Evolutionary conservation across 169 alveolate species (phyloP).

Genomic region (Eimeria praecox): DNA sequence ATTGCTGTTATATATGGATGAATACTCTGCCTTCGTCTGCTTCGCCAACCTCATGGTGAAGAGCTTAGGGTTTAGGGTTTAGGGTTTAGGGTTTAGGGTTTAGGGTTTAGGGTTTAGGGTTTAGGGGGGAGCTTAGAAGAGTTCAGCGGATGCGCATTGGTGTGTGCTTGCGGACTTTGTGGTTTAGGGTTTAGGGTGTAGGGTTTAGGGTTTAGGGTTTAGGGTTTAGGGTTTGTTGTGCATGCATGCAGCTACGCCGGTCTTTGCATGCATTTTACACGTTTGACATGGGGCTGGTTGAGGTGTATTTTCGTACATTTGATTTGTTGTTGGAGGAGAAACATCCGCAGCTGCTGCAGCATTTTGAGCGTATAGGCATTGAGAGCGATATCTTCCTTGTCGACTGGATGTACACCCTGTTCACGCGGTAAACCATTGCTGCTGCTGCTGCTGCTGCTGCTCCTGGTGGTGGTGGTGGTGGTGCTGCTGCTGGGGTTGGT

Average conservation of each 20-base stretch:
- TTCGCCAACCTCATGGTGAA: slow-evolving; percentile 89
- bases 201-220: too few relatives aligned
- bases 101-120: background rate
- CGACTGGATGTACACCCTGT: slow-evolving; percentile 84
- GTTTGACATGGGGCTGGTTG: slow-evolving; percentile 75
- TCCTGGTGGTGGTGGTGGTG: background rate
- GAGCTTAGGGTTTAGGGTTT: background rate
- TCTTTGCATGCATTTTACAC: slow-evolving; percentile 82
- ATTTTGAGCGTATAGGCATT: slow-evolving; percentile 37
- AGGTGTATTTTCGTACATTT: slow-evolving; percentile 73
- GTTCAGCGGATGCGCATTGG: too few relatives aligned
- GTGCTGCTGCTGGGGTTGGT: too few relatives aligned
- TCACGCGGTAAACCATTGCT: slow-evolving; percentile 65
- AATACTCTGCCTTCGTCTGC: slow-evolving; percentile 89
- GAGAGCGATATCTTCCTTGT: slow-evolving; percentile 73
- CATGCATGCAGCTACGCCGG: slow-evolving; percentile 64
- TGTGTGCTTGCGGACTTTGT: background rate
- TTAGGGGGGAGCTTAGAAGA: background rate
- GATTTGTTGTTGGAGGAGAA: slow-evolving; percentile 74
- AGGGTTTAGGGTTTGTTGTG: background rate
- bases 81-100: background rate
- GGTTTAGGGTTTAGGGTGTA: background rate
- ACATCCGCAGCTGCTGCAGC: slow-evolving; percentile 64
- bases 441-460: background rate
- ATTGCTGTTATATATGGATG: slow-evolving; percentile 89